These are phyloP conservation scores for Fusarium sp. DNA, from an alignment of 2,329 filamentous ascomycete species.

Conservation along the genomic window DNA sequence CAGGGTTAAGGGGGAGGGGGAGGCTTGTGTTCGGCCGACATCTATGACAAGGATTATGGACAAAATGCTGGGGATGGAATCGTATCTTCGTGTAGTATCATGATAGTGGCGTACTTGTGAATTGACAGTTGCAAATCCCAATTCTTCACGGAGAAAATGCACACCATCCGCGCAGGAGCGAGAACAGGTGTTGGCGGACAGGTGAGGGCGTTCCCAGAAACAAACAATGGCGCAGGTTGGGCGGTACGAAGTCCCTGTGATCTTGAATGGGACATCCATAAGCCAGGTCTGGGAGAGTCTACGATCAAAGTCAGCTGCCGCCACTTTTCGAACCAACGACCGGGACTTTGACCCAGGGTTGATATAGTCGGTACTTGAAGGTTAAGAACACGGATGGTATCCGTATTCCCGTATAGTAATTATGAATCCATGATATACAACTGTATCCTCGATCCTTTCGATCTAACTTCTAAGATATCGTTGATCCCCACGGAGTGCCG, in stretches of 20 bases:
- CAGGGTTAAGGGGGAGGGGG: slow-evolving; percentile 29
- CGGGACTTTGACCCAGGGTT: slow-evolving; percentile 2
- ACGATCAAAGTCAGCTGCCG: slow-evolving; percentile 18
- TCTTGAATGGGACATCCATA: neutral
- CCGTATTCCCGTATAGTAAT: neutral
- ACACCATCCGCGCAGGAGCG: too few relatives aligned
- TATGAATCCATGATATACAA: neutral
- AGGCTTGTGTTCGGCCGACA: slow-evolving; percentile 31
- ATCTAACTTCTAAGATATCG: neutral
- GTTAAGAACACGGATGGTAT: neutral
- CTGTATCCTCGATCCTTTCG: neutral
- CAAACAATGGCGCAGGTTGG: neutral
- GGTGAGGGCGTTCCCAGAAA: neutral
- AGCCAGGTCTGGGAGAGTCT: slow-evolving; percentile 11
- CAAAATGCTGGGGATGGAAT: slow-evolving; percentile 4
- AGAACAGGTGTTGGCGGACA: neutral
- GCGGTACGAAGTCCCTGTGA: slow-evolving; percentile 1
- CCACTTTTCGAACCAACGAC: slow-evolving; percentile 12
- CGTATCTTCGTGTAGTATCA: neutral
- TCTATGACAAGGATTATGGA: slow-evolving; percentile 8
- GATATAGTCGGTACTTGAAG: neutral
- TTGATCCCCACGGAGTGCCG: slow-evolving; percentile 1
- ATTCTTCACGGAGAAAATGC: neutral
- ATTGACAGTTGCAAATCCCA: neutral
- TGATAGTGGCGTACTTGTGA: too few relatives aligned